Evolutionary conservation across 345 rosid genomes (phyloP).

Genomic region (Euclidium syriacum): DNA sequence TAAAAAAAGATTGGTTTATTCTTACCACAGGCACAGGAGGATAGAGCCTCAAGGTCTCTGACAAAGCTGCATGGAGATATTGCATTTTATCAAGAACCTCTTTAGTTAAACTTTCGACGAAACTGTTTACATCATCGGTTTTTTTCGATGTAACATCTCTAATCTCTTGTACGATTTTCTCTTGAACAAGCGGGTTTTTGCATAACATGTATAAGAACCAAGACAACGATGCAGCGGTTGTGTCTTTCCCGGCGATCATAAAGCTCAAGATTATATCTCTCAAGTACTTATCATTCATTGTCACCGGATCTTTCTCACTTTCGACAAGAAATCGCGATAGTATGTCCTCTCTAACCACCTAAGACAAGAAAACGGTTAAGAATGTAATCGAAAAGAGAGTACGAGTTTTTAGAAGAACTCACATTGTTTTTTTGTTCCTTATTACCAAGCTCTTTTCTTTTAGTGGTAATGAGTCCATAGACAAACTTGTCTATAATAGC

Average conservation of each 20-base stretch:
- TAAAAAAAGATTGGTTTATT: not conserved
- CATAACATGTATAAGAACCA: slow-evolving; percentile 82
- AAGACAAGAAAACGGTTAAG: not conserved
- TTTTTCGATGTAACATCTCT: slow-evolving; percentile 31
- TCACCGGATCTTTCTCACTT: slow-evolving; percentile 51
- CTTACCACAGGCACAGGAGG: slow-evolving; percentile 67
- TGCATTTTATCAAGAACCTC: slow-evolving; percentile 52
- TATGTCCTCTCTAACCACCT: slow-evolving; percentile 63
- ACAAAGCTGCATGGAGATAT: slow-evolving; percentile 70
- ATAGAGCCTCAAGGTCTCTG: slow-evolving; percentile 72
- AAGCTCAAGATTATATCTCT: slow-evolving; percentile 66
- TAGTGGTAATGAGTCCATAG: slow-evolving; percentile 38
- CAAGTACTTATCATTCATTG: slow-evolving; percentile 54
- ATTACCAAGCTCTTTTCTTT: slow-evolving; percentile 34
- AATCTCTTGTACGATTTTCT: slow-evolving; percentile 56
- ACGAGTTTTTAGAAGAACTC: slow-evolving; percentile 19
- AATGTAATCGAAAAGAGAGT: not conserved
- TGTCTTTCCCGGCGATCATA: slow-evolving; percentile 73
- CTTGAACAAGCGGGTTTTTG: slow-evolving; percentile 63
- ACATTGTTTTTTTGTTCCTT: slow-evolving; percentile 26
- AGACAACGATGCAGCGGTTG: slow-evolving; percentile 49
- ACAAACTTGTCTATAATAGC: slow-evolving; percentile 47
- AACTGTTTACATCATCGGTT: slow-evolving; percentile 30
- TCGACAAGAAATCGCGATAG: slow-evolving; percentile 57
- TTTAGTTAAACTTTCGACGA: slow-evolving; percentile 38